These are phyloP conservation scores for Backusella macrospora DNA, from an alignment of 192 early-diverging fungal species.

Conservation along the genomic window DNA sequence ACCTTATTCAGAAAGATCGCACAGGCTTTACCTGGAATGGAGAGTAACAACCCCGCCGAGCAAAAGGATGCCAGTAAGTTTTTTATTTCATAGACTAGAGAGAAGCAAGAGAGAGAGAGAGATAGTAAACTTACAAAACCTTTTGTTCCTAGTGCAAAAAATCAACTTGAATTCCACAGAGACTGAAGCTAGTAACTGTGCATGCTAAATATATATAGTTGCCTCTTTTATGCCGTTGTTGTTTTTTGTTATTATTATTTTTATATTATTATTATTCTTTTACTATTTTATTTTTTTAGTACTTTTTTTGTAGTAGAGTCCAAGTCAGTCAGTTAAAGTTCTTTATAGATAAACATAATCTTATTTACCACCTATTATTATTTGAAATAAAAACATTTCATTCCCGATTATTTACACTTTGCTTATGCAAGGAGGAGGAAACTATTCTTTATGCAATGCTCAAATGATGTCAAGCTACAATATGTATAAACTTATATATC, in stretches of 20 bases:
- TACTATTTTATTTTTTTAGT: background rate
- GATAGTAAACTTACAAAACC: background rate
- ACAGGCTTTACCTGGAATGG: constrained; percentile 87
- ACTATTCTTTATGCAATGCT: background rate
- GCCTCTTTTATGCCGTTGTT: background rate
- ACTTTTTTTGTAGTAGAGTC: too few species aligned
- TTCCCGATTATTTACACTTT: background rate
- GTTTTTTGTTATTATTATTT: background rate
- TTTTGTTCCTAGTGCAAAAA: constrained; percentile 40
- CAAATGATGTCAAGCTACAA: background rate
- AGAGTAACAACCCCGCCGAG: constrained; percentile 64
- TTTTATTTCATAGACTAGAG: too few species aligned
- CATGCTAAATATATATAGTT: constrained; percentile 28
- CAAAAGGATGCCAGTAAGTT: constrained; percentile 40
- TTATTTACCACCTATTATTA: background rate
- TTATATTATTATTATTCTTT: background rate
- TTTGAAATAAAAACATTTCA: background rate
- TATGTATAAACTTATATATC: background rate
- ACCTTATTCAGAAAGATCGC: constrained; percentile 97
- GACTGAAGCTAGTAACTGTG: constrained; percentile 39
- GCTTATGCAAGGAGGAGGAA: background rate
- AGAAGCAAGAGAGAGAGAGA: background rate
- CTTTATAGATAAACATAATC: too few species aligned
- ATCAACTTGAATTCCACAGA: constrained; percentile 33
- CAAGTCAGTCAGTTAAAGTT: too few species aligned